phyloP scores from a whole-genome alignment of 495 filamentous ascomycete genomes.

The Daldinia vernicosa region DNA sequence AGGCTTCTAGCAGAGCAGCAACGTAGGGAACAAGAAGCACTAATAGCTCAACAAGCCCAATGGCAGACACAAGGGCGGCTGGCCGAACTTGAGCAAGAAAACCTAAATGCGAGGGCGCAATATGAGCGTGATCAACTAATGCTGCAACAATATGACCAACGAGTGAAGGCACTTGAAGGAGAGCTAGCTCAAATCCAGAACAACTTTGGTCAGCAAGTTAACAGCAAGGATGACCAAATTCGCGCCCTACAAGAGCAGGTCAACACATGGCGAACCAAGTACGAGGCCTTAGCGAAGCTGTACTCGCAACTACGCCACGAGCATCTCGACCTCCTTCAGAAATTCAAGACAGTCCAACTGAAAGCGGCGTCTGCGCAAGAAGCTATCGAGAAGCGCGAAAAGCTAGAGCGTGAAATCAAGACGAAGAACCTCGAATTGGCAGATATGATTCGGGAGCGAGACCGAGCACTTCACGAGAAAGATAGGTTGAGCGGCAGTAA shows the following conservation, averaged over 20 bases:
- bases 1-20: conserved; percentile 88
- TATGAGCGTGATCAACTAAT: conserved; percentile 97
- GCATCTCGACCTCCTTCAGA: conserved; percentile 92
- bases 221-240: conserved; percentile 94
- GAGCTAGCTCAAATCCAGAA: conserved; percentile 83
- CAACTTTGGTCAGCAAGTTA: conserved; percentile 84
- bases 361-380: conserved; percentile 97
- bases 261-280: conserved; percentile 96
- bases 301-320: conserved; percentile 96
- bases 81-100: conserved; percentile 93
- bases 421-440: conserved; percentile 98
- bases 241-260: conserved; percentile 90
- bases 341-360: conserved; percentile 93
- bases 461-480: conserved; percentile 91
- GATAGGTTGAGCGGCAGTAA: conserved; percentile 85
- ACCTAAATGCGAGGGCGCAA: conserved; percentile 91
- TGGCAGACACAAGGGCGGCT: conserved; percentile 92
- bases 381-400: conserved; percentile 93
- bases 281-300: conserved; percentile 93
- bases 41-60: conserved; percentile 85
- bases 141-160: conserved; percentile 94
- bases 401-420: conserved; percentile 95
- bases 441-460: conserved; percentile 97
- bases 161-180: conserved; percentile 89
- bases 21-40: conserved; percentile 85